phyloP scores from a whole-genome alignment of 192 early-diverging fungal genomes.

The Phlyctochytrium planicorne region DNA sequence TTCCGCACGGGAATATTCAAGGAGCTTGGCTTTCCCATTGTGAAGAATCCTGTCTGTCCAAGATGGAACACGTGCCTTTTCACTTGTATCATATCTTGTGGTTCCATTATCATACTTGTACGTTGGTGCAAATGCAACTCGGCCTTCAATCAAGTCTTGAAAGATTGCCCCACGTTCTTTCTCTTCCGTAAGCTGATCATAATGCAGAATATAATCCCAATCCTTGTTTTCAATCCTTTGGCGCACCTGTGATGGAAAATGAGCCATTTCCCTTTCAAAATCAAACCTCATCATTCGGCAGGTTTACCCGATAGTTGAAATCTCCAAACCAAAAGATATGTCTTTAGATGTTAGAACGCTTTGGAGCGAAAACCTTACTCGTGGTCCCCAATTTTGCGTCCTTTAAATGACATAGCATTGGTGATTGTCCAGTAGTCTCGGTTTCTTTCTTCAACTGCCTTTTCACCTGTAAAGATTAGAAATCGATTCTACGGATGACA shows the following conservation, averaged over 20 bases:
- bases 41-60: constrained; percentile 90
- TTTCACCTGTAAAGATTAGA: constrained; percentile 45
- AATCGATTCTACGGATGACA: constrained; percentile 7
- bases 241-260: background rate
- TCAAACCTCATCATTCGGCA: constrained; percentile 59
- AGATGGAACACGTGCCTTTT: constrained; percentile 87
- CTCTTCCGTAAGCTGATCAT: constrained; percentile 50
- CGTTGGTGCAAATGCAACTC: constrained; percentile 81
- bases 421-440: constrained; percentile 19
- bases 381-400: constrained; percentile 71
- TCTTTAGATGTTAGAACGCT: background rate
- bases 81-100: constrained; percentile 79
- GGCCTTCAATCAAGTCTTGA: constrained; percentile 71
- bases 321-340: constrained; percentile 83
- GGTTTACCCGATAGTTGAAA: constrained; percentile 91
- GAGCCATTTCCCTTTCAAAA: background rate
- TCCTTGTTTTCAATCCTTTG: background rate
- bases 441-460: constrained; percentile 47
- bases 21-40: constrained; percentile 41
- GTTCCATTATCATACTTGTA: constrained; percentile 93
- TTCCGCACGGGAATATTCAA: constrained; percentile 28
- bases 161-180: constrained; percentile 57
- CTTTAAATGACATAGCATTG: constrained; percentile 63
- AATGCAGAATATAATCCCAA: constrained; percentile 19
- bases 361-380: constrained; percentile 50